Evolutionary conservation across 1,284 basidiomycete species (phyloP).

Genomic region (Fomitopsis palustris): DNA sequence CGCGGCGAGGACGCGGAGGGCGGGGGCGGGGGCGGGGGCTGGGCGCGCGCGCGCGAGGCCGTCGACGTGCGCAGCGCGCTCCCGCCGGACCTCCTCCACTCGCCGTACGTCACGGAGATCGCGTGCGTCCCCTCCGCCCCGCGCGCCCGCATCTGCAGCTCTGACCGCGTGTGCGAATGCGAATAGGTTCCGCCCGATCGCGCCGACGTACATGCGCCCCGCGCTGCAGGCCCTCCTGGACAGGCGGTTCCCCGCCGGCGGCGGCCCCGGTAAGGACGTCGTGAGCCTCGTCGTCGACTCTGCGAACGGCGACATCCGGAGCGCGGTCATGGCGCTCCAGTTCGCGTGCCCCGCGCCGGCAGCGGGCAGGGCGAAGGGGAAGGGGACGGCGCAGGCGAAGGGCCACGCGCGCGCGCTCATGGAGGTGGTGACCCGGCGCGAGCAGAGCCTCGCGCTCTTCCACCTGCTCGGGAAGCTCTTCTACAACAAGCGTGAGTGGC

Average conservation of each 20-base stretch:
- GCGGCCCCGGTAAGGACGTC: slow-evolving; percentile 53
- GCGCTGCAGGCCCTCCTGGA: slow-evolving; percentile 70
- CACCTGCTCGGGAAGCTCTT: slow-evolving; percentile 92
- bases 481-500: slow-evolving; percentile 87
- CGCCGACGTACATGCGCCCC: slow-evolving; percentile 79
- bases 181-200: slow-evolving; percentile 79
- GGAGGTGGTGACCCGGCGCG: slow-evolving; percentile 75
- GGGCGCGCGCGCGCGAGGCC: slow-evolving; percentile 47
- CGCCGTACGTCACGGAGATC: slow-evolving; percentile 72
- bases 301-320: slow-evolving; percentile 87
- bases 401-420: slow-evolving; percentile 39
- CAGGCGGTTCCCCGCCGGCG: slow-evolving; percentile 38
- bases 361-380: not conserved
- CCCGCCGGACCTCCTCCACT: slow-evolving; percentile 52
- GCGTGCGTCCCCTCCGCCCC: slow-evolving; percentile 41
- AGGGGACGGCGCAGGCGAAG: slow-evolving; percentile 14
- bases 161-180: slow-evolving; percentile 1
- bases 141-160: not conserved
- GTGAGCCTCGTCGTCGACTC: slow-evolving; percentile 76
- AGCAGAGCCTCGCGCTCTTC: slow-evolving; percentile 86
- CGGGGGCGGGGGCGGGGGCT: slow-evolving; percentile 33
- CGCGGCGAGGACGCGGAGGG: slow-evolving; percentile 65
- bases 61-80: slow-evolving; percentile 71
- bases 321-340: slow-evolving; percentile 90
- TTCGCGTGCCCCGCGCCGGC: slow-evolving; percentile 49